phyloP scores from a whole-genome alignment of 169 alveolate genomes.

The Theileria sp. region DNA sequence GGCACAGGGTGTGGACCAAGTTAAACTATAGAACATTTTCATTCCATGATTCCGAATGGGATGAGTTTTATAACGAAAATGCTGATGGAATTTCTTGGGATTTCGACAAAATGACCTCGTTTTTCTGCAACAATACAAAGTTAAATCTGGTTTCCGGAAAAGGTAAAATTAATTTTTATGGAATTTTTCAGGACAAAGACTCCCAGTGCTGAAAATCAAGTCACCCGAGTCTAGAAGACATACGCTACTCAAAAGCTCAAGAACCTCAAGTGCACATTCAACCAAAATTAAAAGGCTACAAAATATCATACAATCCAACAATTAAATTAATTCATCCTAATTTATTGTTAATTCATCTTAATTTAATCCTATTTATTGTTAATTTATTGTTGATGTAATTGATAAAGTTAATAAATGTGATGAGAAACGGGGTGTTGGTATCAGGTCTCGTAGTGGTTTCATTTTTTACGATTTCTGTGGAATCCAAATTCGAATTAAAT shows the following conservation, averaged over 20 bases:
- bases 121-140: constrained; percentile 21
- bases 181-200: not conserved
- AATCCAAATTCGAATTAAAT: not conserved
- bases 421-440: not conserved
- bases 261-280: constrained; percentile 16
- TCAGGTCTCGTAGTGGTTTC: not conserved
- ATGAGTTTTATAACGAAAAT: not conserved
- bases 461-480: not conserved
- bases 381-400: too few species aligned
- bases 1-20: constrained; percentile 50
- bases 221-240: not conserved
- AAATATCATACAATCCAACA: not conserved
- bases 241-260: not conserved
- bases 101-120: constrained; percentile 27
- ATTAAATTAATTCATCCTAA: not conserved
- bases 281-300: constrained; percentile 17
- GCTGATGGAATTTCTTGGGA: constrained; percentile 17
- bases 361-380: too few species aligned
- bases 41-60: constrained; percentile 17
- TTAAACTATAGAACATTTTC: constrained; percentile 30
- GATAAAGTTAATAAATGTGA: not conserved
- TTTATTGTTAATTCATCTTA: not conserved
- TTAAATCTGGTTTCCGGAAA: not conserved
- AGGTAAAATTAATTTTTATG: not conserved
- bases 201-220: not conserved